phyloP scores from a whole-genome alignment of 495 filamentous ascomycete genomes.

The Xylaria acuta region DNA sequence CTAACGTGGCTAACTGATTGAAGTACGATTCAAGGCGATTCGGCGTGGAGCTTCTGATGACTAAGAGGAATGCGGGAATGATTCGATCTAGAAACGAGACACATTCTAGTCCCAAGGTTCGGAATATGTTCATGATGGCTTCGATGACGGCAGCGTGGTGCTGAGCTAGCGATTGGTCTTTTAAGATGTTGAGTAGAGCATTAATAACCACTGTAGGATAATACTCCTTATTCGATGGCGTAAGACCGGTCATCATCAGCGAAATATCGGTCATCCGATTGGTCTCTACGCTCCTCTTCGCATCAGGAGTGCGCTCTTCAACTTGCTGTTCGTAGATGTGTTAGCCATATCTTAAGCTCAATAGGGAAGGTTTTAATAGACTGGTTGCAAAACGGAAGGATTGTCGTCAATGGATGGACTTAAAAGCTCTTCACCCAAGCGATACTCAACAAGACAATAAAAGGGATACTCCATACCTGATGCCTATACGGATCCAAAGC shows the following conservation, averaged over 20 bases:
- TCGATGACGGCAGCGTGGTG: constrained; percentile 97
- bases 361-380: background rate
- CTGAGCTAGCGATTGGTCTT: constrained; percentile 83
- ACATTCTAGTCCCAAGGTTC: constrained; percentile 92
- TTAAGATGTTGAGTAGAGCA: constrained; percentile 86
- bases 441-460: background rate
- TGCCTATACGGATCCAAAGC: constrained; percentile 96
- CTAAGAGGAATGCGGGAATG: constrained; percentile 87
- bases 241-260: constrained; percentile 96
- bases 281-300: constrained; percentile 65
- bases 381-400: background rate
- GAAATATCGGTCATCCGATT: constrained; percentile 86
- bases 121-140: constrained; percentile 98
- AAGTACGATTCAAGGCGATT: constrained; percentile 91
- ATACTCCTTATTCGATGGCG: constrained; percentile 95
- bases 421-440: background rate
- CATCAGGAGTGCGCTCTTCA: constrained; percentile 67
- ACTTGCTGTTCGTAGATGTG: constrained; percentile 51
- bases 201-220: constrained; percentile 98
- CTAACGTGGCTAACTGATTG: constrained; percentile 90
- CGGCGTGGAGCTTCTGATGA: constrained; percentile 76
- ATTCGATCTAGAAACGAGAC: constrained; percentile 92
- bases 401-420: background rate
- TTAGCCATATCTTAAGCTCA: background rate
- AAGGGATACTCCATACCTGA: constrained; percentile 59